Evolutionary conservation across 2,329 filamentous ascomycete genomes (phyloP).

Genomic region (Pseudogymnoascus sp.): DNA sequence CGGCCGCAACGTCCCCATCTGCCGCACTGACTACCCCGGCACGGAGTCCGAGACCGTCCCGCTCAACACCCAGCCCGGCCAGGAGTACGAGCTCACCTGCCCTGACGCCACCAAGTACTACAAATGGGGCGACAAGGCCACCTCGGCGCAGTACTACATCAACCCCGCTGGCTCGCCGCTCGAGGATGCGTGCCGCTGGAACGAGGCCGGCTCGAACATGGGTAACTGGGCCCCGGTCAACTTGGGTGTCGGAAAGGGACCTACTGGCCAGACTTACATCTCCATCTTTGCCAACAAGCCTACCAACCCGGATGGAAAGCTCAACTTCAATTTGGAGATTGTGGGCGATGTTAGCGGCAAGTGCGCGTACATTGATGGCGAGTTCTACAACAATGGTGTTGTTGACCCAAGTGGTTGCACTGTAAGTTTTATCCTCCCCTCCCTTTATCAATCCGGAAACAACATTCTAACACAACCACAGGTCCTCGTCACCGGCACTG

Average conservation of each 20-base stretch:
- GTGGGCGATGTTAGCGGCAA: conserved; percentile 41
- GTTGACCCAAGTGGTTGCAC: conserved; percentile 26
- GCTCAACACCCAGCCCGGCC: conserved; percentile 52
- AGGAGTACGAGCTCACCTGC: conserved; percentile 60
- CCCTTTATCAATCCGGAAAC: neutral
- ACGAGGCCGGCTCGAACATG: conserved; percentile 44
- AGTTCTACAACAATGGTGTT: conserved; percentile 24
- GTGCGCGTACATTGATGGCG: conserved; percentile 23
- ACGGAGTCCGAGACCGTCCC: conserved; percentile 84
- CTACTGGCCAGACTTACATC: conserved; percentile 61
- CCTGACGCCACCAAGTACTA: conserved; percentile 68
- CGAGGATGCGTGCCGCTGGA: conserved; percentile 71
- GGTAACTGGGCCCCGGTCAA: conserved; percentile 87
- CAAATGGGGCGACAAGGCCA: conserved; percentile 63
- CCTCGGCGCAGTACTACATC: conserved; percentile 94
- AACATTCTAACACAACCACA: neutral
- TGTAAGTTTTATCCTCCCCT: conserved; percentile 21
- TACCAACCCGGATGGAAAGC: conserved; percentile 53
- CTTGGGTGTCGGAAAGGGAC: conserved; percentile 68
- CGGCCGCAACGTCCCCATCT: conserved; percentile 58
- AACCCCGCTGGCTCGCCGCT: conserved; percentile 68
- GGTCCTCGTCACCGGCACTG: conserved; percentile 1
- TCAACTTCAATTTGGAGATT: conserved; percentile 76
- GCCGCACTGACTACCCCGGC: conserved; percentile 94
- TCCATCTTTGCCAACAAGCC: conserved; percentile 80